A percentile compares a stretch with the other conserved stretches of the same genome.
These are phyloP conservation scores for Penicillium macrosclerotiorum DNA, from an alignment of 495 filamentous ascomycete species.

Conservation along the genomic window DNA sequence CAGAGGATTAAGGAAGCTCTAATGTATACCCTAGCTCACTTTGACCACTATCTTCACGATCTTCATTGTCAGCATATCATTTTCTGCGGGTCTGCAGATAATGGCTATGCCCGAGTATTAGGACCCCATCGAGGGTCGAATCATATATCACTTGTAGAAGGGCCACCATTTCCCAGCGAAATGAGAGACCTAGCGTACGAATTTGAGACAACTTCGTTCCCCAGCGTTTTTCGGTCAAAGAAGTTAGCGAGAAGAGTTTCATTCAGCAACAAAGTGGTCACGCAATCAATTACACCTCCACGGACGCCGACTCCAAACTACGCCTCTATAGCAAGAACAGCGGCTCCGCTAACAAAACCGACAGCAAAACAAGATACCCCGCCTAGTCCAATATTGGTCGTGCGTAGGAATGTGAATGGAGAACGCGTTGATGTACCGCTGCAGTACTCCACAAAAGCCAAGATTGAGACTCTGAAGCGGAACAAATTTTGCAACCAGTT, in stretches of 20 bases:
- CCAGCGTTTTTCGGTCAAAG: conserved; percentile 21
- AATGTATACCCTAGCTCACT: conserved; percentile 13
- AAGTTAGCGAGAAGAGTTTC: conserved; percentile 19
- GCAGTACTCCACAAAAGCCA: conserved; percentile 14
- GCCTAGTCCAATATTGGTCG: neutral
- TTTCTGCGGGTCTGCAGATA: conserved; percentile 31
- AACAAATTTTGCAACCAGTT: conserved; percentile 25
- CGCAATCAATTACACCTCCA: conserved; percentile 8
- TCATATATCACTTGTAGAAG: conserved; percentile 27
- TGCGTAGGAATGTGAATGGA: conserved; percentile 17
- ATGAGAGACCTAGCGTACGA: conserved; percentile 15
- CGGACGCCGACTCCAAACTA: conserved; percentile 18
- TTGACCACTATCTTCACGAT: conserved; percentile 21
- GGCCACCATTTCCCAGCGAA: conserved; percentile 25
- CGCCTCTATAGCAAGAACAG: conserved; percentile 14
- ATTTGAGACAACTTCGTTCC: conserved; percentile 22
- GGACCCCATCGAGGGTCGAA: conserved; percentile 17
- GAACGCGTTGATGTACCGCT: conserved; percentile 24
- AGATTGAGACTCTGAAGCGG: conserved; percentile 15
- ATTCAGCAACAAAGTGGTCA: conserved; percentile 8
- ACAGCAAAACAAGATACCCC: neutral
- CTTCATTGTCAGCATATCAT: conserved; percentile 26
- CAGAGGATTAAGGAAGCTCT: neutral
- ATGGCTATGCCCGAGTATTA: conserved; percentile 29
- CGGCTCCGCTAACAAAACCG: neutral